Evolutionary conservation across 2,329 filamentous ascomycete genomes (phyloP), one percentile per base, ranked within the genome.

Genomic region (Talaromyces sp.): DNA sequence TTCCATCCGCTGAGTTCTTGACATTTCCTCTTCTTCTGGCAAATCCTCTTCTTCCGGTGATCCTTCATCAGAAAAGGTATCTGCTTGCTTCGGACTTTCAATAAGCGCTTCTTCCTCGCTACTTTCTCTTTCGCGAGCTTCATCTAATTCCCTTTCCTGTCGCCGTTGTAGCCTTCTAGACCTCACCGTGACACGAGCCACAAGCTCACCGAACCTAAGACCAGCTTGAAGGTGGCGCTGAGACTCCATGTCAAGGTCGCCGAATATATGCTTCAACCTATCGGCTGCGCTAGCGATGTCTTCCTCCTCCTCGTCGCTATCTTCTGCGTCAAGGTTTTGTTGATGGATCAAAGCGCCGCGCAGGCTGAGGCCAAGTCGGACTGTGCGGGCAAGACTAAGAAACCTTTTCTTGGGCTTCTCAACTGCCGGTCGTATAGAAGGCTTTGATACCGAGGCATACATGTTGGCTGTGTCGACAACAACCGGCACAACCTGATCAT

Each of bases 201-300:
- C 72, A 64, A 78, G 73, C 67, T 82, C 79, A 8, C 78, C 80
- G 68, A 82, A 75, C 10, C 76, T 72, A 53, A 82, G 70, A 31
- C 77, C 78, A 54, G 76, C 77, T 66, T 76, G 73, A 64, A 82
- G 65, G 67, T 80, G 77, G 67, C 77, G 73, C 69, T 76, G 73
- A 22, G 76, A 79, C 2, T 76, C 73, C 8, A 71, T 68, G 49
- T 75, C 72, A 58, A 82, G 77, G n/a, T 74, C 77, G 53, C 69
- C 66, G 65, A 80, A 80, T 25, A 77, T 67, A 31, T 71, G 51
- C 54, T 81, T 76, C 22, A 78, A 58, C 1, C 73, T 74, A 63
- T 71, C 69, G 64, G 72, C 73, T 17, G 71, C 68, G 58, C 67
- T 65, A 29, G 70, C 70, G 15, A 72, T 49, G 36, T 70, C 67